Evolutionary conservation across 108 stramenopile genomes (phyloP).

Genomic region (Skeletonema tropicum): DNA sequence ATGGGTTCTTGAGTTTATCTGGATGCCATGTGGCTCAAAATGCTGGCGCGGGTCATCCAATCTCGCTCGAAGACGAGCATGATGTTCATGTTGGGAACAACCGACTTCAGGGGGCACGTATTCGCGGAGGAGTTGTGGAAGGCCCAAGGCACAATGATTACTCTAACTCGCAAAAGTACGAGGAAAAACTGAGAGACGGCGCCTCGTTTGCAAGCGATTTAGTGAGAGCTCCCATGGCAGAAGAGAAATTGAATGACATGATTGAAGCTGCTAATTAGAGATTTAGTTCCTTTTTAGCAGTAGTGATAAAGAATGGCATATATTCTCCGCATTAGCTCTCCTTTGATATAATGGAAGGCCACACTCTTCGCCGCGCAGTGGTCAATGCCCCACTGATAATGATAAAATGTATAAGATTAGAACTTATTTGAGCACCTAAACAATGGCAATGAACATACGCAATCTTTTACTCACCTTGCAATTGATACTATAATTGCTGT

Average conservation of each 20-base stretch:
- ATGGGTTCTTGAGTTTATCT: conserved; percentile 31
- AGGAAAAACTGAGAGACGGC: neutral
- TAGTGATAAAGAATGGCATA: conserved; percentile 76
- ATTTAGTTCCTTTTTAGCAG: neutral
- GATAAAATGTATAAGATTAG: no score
- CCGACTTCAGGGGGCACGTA: conserved; percentile 11
- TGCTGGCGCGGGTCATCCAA: conserved; percentile 2
- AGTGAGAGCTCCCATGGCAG: neutral
- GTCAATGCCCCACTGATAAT: conserved; percentile 71
- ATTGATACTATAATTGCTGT: conserved; percentile 86
- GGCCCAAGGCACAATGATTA: conserved; percentile 26
- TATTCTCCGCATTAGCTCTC: conserved; percentile 70
- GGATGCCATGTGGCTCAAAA: conserved; percentile 30
- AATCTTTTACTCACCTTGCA: conserved; percentile 44
- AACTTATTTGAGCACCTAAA: no score
- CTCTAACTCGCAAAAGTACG: neutral
- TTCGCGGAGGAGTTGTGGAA: conserved; percentile 32
- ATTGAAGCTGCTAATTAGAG: neutral
- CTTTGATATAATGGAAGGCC: conserved; percentile 95
- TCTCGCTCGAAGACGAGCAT: conserved; percentile 36
- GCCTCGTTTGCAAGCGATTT: no score
- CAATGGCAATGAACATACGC: neutral
- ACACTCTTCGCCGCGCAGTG: conserved; percentile 89
- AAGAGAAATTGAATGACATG: neutral
- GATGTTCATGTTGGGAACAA: conserved; percentile 20